phyloP scores from a whole-genome alignment of 352 stramenopile species.

The Pelagophyceae sp. region DNA sequence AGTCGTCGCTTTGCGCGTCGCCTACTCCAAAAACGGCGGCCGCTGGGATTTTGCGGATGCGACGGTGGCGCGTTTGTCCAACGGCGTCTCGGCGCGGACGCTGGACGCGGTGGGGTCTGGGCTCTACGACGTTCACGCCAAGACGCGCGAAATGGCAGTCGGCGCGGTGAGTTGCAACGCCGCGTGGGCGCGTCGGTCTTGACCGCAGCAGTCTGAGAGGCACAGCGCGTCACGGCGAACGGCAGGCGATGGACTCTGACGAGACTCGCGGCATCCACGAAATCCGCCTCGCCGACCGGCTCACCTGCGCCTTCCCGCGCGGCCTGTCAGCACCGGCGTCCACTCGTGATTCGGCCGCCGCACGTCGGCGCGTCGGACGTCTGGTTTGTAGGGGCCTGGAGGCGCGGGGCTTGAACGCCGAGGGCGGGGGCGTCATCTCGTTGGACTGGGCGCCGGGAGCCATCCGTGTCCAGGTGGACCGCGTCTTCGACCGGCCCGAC shows the following conservation, averaged over 20 bases:
- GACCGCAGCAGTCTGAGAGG: background rate
- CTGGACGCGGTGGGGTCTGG: background rate
- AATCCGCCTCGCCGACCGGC: background rate
- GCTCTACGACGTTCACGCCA: background rate
- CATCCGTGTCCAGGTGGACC: background rate
- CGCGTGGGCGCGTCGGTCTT: background rate
- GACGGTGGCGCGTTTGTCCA: background rate
- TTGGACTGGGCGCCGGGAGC: background rate
- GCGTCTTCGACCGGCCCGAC: background rate
- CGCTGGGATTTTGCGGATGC: background rate
- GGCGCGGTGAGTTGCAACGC: background rate
- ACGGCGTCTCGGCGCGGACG: background rate
- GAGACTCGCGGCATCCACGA: background rate
- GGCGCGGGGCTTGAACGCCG: background rate
- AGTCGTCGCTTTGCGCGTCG: background rate
- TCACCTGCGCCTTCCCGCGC: conserved; percentile 3
- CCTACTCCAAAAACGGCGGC: background rate
- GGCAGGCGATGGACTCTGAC: no score
- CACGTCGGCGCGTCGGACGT: background rate
- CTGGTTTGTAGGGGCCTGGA: background rate
- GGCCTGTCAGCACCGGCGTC: background rate
- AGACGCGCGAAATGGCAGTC: background rate
- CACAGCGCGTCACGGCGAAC: background rate
- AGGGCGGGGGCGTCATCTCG: conserved; percentile 1
- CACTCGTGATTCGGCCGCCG: background rate